phyloP scores from a whole-genome alignment of 176 grass and related monocot species.

The Themeda triandra region DNA sequence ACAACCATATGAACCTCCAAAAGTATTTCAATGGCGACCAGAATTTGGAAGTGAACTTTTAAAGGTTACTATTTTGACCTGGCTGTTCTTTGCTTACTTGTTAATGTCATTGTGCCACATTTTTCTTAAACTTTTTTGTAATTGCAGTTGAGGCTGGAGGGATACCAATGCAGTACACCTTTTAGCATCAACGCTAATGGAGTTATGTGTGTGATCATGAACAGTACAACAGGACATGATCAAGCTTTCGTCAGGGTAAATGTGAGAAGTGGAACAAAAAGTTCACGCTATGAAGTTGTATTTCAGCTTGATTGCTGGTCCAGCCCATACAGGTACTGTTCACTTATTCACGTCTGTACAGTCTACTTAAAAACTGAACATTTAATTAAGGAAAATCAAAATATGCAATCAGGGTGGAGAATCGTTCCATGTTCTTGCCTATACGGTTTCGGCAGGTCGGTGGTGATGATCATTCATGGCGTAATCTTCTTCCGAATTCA shows the following conservation, averaged over 20 bases:
- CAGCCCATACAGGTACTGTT: slow-evolving; percentile 82
- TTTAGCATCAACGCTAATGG: slow-evolving; percentile 93
- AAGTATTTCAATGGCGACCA: slow-evolving; percentile 82
- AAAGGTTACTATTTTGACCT: slow-evolving; percentile 59
- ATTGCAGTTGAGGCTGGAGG: slow-evolving; percentile 70
- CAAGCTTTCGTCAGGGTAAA: slow-evolving; percentile 77
- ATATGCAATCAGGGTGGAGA: slow-evolving; percentile 74
- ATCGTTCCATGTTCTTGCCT: slow-evolving; percentile 95
- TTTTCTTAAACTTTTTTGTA: slow-evolving; percentile 15
- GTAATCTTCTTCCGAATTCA: slow-evolving; percentile 80
- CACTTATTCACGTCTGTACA: background rate
- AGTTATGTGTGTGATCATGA: slow-evolving; percentile 80
- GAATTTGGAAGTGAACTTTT: slow-evolving; percentile 75
- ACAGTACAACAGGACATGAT: slow-evolving; percentile 55
- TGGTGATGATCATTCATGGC: slow-evolving; percentile 75
- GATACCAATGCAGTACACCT: slow-evolving; percentile 87
- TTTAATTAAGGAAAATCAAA: slow-evolving; percentile 13
- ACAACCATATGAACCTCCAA: slow-evolving; percentile 68
- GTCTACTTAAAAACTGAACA: slow-evolving; percentile 1
- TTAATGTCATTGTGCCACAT: slow-evolving; percentile 1
- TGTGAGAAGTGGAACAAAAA: slow-evolving; percentile 79
- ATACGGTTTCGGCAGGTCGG: slow-evolving; percentile 78
- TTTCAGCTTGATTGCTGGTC: slow-evolving; percentile 73
- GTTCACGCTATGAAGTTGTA: slow-evolving; percentile 85
- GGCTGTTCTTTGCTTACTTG: background rate